Evolutionary conservation across 768 basidiomycete species (phyloP).

Genomic region (Suillus subalutaceus): DNA sequence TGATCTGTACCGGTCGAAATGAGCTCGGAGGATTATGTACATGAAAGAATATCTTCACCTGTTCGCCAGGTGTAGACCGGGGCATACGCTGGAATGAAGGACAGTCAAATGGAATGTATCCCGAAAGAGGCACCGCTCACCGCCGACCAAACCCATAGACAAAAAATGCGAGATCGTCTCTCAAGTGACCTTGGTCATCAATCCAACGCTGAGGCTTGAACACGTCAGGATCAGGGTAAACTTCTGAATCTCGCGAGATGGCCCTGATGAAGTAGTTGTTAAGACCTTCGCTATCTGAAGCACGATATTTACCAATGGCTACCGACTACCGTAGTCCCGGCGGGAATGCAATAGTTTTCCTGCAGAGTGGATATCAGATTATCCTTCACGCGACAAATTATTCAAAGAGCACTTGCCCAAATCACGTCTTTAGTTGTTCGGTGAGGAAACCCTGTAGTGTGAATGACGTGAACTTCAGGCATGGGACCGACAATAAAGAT

Average conservation of each 20-base stretch:
- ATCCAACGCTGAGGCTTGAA: conserved; percentile 57
- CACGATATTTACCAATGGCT: conserved; percentile 20
- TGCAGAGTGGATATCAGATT: conserved; percentile 17
- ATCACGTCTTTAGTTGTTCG: conserved; percentile 8
- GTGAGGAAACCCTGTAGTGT: conserved; percentile 5
- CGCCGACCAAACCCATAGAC: conserved; percentile 52
- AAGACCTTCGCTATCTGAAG: background rate
- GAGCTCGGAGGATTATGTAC: background rate
- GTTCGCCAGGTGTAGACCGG: background rate
- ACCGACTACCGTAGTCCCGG: conserved; percentile 24
- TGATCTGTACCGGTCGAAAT: conserved; percentile 44
- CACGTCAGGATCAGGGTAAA: conserved; percentile 3
- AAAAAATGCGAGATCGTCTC: conserved; percentile 43
- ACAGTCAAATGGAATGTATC: background rate
- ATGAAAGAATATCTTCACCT: background rate
- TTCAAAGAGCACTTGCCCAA: conserved; percentile 2
- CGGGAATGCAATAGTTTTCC: conserved; percentile 26
- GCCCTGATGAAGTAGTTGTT: background rate
- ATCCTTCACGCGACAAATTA: background rate
- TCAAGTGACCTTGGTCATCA: conserved; percentile 41
- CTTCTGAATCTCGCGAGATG: conserved; percentile 7
- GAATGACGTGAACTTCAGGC: background rate
- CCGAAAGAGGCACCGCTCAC: background rate
- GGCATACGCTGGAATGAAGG: conserved; percentile 29
- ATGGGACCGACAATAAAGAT: background rate